Evolutionary conservation across 73 alveolate species (phyloP).

Genomic region (Breviolum minutum): DNA sequence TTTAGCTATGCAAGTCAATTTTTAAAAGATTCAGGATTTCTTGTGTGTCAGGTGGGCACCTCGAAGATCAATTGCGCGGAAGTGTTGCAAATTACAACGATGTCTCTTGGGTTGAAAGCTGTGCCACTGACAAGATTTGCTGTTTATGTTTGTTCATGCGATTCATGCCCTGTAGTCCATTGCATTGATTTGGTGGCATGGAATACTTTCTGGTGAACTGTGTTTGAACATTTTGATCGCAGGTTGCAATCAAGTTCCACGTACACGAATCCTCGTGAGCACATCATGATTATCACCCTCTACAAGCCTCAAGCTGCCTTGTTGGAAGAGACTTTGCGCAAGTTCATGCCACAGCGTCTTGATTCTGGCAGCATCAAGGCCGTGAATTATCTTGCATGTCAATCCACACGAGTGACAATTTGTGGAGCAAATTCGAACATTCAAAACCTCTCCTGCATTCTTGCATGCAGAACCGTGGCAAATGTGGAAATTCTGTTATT

Average conservation of each 20-base stretch:
- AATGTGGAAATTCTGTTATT: not conserved
- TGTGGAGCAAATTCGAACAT: not conserved
- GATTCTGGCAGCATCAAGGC: conserved; percentile 23
- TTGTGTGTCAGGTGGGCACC: conserved; percentile 26
- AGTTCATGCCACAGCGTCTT: conserved; percentile 7
- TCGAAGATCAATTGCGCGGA: conserved; percentile 51
- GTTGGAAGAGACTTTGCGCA: conserved; percentile 18
- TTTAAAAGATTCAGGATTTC: not conserved
- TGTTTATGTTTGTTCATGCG: too few relatives aligned
- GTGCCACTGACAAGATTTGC: not conserved
- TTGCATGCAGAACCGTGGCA: not conserved
- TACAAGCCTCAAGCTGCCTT: conserved; percentile 92
- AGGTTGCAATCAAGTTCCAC: conserved; percentile 20
- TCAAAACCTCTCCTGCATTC: not conserved
- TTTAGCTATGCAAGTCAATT: too few relatives aligned
- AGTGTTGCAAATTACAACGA: not conserved
- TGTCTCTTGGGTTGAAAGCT: not conserved
- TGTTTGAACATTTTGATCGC: not conserved
- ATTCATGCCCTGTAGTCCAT: too few relatives aligned
- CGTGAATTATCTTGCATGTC: not conserved
- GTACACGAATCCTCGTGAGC: not conserved
- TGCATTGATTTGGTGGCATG: too few relatives aligned
- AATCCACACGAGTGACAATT: not conserved
- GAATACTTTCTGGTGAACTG: too few relatives aligned
- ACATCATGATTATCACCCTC: conserved; percentile 52